phyloP scores from a whole-genome alignment of 2,329 filamentous ascomycete genomes.

The Calycina marina region DNA sequence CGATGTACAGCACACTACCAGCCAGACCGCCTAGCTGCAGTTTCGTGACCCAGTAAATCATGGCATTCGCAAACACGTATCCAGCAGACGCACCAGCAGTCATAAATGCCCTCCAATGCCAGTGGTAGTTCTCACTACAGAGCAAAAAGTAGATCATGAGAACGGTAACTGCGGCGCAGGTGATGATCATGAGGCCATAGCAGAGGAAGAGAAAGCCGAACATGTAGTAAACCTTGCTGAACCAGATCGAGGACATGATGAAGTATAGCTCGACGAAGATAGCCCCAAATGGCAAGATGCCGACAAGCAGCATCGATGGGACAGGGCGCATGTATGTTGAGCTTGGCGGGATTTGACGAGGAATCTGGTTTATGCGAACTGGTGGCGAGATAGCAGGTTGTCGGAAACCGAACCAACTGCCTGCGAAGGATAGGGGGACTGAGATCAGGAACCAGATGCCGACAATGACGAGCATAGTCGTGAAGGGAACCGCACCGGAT shows the following conservation, averaged over 20 bases:
- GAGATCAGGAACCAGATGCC: conserved; percentile 96
- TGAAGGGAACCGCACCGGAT: conserved; percentile 88
- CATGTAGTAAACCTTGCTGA: conserved; percentile 99
- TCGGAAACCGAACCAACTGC: conserved; percentile 89
- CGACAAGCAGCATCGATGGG: conserved; percentile 83
- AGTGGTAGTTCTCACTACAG: conserved; percentile 94
- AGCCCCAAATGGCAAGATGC: conserved; percentile 84
- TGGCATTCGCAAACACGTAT: conserved; percentile 83
- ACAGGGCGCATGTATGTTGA: conserved; percentile 73
- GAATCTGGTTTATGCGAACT: conserved; percentile 94
- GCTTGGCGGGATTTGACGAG: conserved; percentile 80
- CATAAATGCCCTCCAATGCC: conserved; percentile 94
- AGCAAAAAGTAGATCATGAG: conserved; percentile 93
- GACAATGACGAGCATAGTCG: conserved; percentile 88
- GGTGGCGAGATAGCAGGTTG: conserved; percentile 57
- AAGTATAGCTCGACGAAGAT: conserved; percentile 99
- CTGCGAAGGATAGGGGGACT: conserved; percentile 75
- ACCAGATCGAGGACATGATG: conserved; percentile 99
- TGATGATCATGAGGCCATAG: conserved; percentile 95
- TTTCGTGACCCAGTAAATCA: conserved; percentile 84
- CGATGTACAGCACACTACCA: conserved; percentile 80
- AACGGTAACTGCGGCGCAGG: conserved; percentile 80
- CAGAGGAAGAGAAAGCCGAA: conserved; percentile 97
- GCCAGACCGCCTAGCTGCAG: conserved; percentile 73
- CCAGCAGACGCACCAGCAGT: conserved; percentile 79